Evolutionary conservation across 2,329 filamentous ascomycete genomes (phyloP), one percentile per base, ranked within the genome.

Genomic region (Zasmidium cellare): DNA sequence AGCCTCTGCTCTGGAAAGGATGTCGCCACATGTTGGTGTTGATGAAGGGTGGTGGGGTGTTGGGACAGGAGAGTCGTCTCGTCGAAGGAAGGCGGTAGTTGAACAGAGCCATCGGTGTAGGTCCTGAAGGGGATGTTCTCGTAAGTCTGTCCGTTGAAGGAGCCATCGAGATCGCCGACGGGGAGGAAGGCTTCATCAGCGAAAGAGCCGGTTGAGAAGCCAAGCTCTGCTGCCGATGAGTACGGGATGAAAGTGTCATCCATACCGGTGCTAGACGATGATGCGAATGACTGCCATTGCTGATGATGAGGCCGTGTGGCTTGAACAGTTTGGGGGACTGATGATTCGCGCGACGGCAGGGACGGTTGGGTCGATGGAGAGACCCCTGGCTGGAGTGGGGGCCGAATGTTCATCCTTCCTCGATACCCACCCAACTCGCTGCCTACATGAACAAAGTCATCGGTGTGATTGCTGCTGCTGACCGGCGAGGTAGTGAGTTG

Each of bases 401-500:
- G 53, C 53, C 22, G 58, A 45, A 46, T 41, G 41, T 55, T 53
- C 55, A 64, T 52, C 50, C 50, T 55, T 46, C 50, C 50, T 41
- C 31, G 56, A 18, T 6, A 35, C 25, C n/a, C 51, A 28, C 38
- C 53, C 51, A 51, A 16, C 18, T 55, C 51, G 51, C 20, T 56
- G 51, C 24, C 28, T 44, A 62, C 55, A 24, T 62, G 55, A 24
- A 67, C 63, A 63, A 64, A 67, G 51, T 60, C 61, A n/a, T 60
- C 62, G 6, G 53, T 59, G 9, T 55, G 46, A 46, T 55, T 60
- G 25, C 46, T 56, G 22, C 61, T 52, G 51, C 61, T 63, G 16
- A 48, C 61, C 11, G 63, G 63, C 41, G 58, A 65, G 9, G 55
- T 62, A 9, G 65, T 60, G 24, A 55, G 47, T 47, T 57, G 48